Conservation (phyloP, 129 eudicot genomes). For the Erigeron canadensis region DNA sequence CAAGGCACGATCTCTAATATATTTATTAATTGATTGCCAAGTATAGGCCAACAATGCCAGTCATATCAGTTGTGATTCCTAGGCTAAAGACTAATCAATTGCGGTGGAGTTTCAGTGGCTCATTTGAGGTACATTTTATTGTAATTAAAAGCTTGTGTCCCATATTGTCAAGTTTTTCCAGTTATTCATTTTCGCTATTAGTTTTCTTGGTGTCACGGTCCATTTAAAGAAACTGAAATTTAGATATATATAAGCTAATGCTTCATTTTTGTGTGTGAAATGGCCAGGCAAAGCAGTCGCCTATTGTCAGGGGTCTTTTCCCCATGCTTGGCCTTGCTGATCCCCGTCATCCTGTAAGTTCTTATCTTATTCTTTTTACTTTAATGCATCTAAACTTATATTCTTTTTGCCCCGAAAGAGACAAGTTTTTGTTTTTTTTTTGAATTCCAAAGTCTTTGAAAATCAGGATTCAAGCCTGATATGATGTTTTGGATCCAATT, state of each 20-base stretch:
- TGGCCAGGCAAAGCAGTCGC: slow-evolving; percentile 87
- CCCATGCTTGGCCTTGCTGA: slow-evolving; percentile 99
- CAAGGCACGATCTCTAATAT: neutral
- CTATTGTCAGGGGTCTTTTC: slow-evolving; percentile 86
- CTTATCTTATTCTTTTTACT: neutral
- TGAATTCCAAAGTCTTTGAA: neutral
- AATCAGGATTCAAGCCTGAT: neutral
- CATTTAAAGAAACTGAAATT: neutral
- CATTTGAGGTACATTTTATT: slow-evolving; percentile 54
- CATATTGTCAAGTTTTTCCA: neutral
- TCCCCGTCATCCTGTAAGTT: slow-evolving; percentile 96
- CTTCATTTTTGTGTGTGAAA: slow-evolving; percentile 10
- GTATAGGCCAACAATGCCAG: slow-evolving; percentile 78
- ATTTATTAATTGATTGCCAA: slow-evolving; percentile 47
- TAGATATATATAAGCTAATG: neutral
- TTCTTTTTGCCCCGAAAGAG: neutral
- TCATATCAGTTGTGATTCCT: slow-evolving; percentile 72
- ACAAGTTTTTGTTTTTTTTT: neutral
- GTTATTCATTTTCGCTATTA: neutral
- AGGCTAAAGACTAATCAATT: slow-evolving; percentile 62
- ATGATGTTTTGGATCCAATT: neutral
- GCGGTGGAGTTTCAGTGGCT: slow-evolving; percentile 64
- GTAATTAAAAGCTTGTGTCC: neutral
- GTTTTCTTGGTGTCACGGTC: slow-evolving; percentile 10
- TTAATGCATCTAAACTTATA: neutral